phyloP scores from a whole-genome alignment of 768 basidiomycete species.

The Epithele typhae region DNA sequence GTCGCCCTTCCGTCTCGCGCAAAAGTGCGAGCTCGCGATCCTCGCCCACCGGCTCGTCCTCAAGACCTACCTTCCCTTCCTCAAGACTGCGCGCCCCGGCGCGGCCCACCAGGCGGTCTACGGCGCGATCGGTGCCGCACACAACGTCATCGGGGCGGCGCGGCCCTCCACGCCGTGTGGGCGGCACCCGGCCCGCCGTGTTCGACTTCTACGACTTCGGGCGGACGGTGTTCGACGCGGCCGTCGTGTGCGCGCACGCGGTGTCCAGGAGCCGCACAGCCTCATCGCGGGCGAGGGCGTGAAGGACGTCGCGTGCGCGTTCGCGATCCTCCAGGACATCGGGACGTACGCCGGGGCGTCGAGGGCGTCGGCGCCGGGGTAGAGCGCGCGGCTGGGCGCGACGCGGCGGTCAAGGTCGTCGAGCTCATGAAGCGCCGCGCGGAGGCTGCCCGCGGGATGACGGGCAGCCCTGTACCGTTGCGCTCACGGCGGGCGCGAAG shows the following conservation, averaged over 20 bases:
- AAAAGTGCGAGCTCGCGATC: conserved; percentile 58
- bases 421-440: conserved; percentile 38
- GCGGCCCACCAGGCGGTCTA: conserved; percentile 49
- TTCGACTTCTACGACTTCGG: conserved; percentile 58
- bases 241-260: conserved; percentile 59
- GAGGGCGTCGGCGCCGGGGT: conserved; percentile 24
- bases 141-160: conserved; percentile 53
- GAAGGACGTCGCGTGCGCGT: conserved; percentile 40
- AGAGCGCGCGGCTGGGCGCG: conserved; percentile 25
- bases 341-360: conserved; percentile 18
- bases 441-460: conserved; percentile 27
- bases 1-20: conserved; percentile 39
- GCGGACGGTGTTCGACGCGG: conserved; percentile 62
- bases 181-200: conserved; percentile 38
- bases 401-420: conserved; percentile 36
- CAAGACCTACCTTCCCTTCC: conserved; percentile 65
- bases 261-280: conserved; percentile 48
- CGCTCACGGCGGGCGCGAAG: conserved; percentile 31
- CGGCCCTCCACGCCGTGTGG: conserved; percentile 39
- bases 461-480: conserved; percentile 9
- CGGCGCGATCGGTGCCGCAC: conserved; percentile 62
- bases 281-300: conserved; percentile 45
- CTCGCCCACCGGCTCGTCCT: conserved; percentile 58
- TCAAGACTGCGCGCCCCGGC: conserved; percentile 30
- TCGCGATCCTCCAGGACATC: conserved; percentile 39